Evolutionary conservation across 306 rosid genomes (phyloP), one percentile per base, ranked within the genome.

Genomic region (Biancaea sappan): DNA sequence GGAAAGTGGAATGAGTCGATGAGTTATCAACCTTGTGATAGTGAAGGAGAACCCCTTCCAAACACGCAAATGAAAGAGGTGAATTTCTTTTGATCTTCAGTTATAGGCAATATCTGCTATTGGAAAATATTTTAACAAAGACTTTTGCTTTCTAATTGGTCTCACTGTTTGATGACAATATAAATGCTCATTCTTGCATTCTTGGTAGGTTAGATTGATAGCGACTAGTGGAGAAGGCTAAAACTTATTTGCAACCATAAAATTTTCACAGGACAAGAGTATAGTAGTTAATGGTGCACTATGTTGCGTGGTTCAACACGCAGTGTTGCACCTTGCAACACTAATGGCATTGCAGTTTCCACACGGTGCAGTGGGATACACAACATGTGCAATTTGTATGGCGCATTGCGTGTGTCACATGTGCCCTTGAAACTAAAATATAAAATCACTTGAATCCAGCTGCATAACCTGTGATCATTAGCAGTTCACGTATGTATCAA

Each of bases 1-100:
- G 98, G 98, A 81, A 91, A 91, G 80, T 94, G 97, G 98, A 89
- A 89, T 56, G 88, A 94, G 77, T 85, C 88, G n/a, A 37, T 94
- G 91, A 84, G 84, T 72, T 94, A 85, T 82, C 96, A 94, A 82
- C 91, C 84, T 18, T 91, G 98, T 81, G 98, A 94, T 78, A 10
- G 77, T 77, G 96, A 91, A 82, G 98, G 98, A 72, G 98, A 94
- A 80, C 97, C 97, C 77, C 89, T 85, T 66, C 89, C 94, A 22
- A 84, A 83, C 74, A 88, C 96, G 41, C 91, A 91, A 81, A 29
- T 94, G 87, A 85, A 91, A 83, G 96, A 89, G 98, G 98, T 94
- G 66, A 65, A 25, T 85, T 41, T 25, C 34, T 54, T 21, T 62
- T 24, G 32, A 48, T 48, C 54, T 75, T 82, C 35, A 25, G 59